These are phyloP conservation scores for Silene noctiflora DNA, from an alignment of 179 eudicot species.

Conservation along the genomic window DNA sequence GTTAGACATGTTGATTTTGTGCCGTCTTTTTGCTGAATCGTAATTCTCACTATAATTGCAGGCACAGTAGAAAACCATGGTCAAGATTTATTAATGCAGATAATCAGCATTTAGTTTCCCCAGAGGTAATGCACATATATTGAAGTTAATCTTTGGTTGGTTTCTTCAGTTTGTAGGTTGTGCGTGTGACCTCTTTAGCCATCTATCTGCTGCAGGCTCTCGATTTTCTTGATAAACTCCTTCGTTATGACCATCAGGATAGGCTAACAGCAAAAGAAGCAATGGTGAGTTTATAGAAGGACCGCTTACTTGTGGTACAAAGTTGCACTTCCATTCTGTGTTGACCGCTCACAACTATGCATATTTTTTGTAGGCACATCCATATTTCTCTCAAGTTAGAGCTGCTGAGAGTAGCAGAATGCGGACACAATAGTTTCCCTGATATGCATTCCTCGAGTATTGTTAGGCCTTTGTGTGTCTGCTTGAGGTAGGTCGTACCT, in stretches of 20 bases:
- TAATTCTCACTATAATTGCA: slow-evolving; percentile 26
- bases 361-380: slow-evolving; percentile 55
- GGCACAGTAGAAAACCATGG: slow-evolving; percentile 99
- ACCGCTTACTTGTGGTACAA: neutral
- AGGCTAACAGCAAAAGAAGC: slow-evolving; percentile 97
- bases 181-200: neutral
- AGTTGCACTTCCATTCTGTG: neutral
- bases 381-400: slow-evolving; percentile 84
- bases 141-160: neutral
- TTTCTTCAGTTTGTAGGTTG: neutral
- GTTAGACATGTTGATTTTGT: neutral
- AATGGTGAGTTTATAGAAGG: slow-evolving; percentile 49
- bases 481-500: slow-evolving; percentile 9
- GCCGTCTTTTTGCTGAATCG: neutral
- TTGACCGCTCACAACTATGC: neutral
- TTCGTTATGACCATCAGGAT: slow-evolving; percentile 97
- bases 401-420: slow-evolving; percentile 86
- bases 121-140: slow-evolving; percentile 55
- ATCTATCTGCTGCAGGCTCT: slow-evolving; percentile 56
- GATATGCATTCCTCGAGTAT: neutral
- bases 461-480: slow-evolving; percentile 14
- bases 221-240: slow-evolving; percentile 94
- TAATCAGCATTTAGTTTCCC: slow-evolving; percentile 85
- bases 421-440: slow-evolving; percentile 42
- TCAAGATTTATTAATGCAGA: slow-evolving; percentile 81